Evolutionary conservation across 2,329 filamentous ascomycete species (phyloP).

Genomic region (Venturia oleaginea): DNA sequence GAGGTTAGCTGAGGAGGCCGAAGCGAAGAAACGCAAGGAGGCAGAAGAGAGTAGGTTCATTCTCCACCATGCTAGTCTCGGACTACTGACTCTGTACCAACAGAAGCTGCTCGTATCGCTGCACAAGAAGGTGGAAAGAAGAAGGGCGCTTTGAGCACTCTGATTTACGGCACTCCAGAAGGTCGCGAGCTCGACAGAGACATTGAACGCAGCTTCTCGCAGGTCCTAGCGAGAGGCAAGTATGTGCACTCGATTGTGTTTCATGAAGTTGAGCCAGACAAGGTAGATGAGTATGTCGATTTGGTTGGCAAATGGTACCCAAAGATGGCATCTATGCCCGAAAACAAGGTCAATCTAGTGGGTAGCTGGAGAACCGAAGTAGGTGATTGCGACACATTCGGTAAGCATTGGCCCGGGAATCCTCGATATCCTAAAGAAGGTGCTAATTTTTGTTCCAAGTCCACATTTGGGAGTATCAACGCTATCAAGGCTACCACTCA

Average conservation of each 20-base stretch:
- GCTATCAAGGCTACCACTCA: conserved; percentile 90
- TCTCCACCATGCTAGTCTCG: conserved; percentile 36
- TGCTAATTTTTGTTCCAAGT: conserved; percentile 46
- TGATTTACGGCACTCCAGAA: conserved; percentile 96
- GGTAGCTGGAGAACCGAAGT: conserved; percentile 98
- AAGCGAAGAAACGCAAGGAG: conserved; percentile 64
- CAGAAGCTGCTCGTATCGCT: conserved; percentile 47
- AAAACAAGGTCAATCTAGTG: conserved; percentile 92
- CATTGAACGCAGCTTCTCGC: conserved; percentile 91
- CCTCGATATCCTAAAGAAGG: background rate
- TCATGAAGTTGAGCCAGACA: conserved; percentile 90
- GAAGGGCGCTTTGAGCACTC: conserved; percentile 62
- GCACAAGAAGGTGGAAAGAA: conserved; percentile 56
- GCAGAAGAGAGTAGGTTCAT: conserved; percentile 66
- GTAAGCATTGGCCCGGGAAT: conserved; percentile 41
- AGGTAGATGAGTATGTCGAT: conserved; percentile 87
- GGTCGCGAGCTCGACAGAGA: conserved; percentile 89
- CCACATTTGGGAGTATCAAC: conserved; percentile 99
- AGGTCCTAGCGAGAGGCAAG: conserved; percentile 89
- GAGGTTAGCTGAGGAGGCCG: conserved; percentile 53
- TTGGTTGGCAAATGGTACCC: conserved; percentile 90
- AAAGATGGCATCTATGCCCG: conserved; percentile 68
- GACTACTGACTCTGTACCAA: conserved; percentile 49
- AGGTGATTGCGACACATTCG: conserved; percentile 92
- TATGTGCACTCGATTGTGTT: conserved; percentile 98